Evolutionary conservation across 352 stramenopile genomes (phyloP).

Genomic region (Phytophthora idaei): DNA sequence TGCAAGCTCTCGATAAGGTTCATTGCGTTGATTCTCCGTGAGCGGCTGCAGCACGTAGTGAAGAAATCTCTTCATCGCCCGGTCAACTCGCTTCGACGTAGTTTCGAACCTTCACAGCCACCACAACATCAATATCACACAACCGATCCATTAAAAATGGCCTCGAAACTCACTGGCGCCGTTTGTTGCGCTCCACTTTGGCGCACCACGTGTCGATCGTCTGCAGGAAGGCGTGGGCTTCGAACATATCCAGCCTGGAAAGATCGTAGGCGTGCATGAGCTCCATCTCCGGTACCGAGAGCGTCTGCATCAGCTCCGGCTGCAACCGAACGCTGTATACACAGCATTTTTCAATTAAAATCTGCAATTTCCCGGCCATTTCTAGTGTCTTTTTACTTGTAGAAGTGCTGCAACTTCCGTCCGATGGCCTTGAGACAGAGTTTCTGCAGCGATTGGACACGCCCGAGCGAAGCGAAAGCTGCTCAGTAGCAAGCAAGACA

Average conservation of each 20-base stretch:
- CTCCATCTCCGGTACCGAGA: conserved; percentile 27
- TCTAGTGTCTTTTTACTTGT: conserved; percentile 24
- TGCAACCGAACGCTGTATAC: conserved; percentile 15
- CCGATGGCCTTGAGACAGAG: conserved; percentile 37
- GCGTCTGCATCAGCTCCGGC: conserved; percentile 1
- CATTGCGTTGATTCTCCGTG: neutral
- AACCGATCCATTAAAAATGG: neutral
- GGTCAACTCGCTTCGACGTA: conserved; percentile 10
- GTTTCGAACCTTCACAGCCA: neutral
- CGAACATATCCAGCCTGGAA: conserved; percentile 37
- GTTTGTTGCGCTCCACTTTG: conserved; percentile 13
- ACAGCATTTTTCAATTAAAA: neutral
- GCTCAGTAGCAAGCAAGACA: neutral
- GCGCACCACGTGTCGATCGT: conserved; percentile 21
- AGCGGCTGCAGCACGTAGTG: conserved; percentile 14
- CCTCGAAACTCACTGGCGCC: neutral
- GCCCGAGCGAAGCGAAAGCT: neutral
- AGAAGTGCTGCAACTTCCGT: conserved; percentile 37
- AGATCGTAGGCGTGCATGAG: conserved; percentile 39
- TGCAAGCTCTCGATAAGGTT: conserved; percentile 8
- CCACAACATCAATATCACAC: conserved; percentile 2
- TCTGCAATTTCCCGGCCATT: neutral
- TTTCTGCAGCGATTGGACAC: conserved; percentile 35
- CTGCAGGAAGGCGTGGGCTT: conserved; percentile 30
- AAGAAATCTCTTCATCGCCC: conserved; percentile 21